Base-by-base conservation (phyloP, 768 basidiomycete genomes). In the Auriscalpium microsporum region DNA sequence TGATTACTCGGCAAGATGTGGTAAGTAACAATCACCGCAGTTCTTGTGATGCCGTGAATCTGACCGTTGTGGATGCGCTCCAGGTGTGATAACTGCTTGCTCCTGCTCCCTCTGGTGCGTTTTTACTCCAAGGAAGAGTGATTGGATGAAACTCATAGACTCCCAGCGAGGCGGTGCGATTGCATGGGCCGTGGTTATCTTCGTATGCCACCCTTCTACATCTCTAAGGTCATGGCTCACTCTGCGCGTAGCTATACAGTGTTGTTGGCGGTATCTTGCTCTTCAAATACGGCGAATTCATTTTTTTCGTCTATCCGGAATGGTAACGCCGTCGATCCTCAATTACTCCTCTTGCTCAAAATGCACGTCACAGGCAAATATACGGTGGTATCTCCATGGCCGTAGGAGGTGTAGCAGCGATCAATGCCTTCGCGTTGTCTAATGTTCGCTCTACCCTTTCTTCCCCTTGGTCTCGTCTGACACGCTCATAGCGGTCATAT, bases 1-100 rank as follows among this genome's bases (percentile, higher is more conserved):
- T 28, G 28, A 28, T 28, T 28, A 28, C 28, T 28, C 28, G 28
- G 28, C 40, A 42, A 14, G 13, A 42, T 42, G 40, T 42, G 40
- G 40, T 42, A 42, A 42, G 40, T 42, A 17, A 1, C 28, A 4
- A 28, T 28, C 28, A 28, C 28, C 28, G 28, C 28, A 28, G 28
- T 28, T 7, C 7, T 28, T 28, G 28, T 28, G 28, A 28, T 28
- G 28, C 28, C 28, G 28, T 28, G 28, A 4, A 28, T 28, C 28
- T 28, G 28, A 28, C 28, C 28, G 28, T 7, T 28, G 5, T 28
- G 28, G 28, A 28, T 55, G 28, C 50, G 23, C 47, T 54, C 48
- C 57, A 87, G 85, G 86, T 89, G 86, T 74, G 86, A 87, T 73
- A 87, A 87, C 70, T 89, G 85, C 71, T 73, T 86, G 56, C 79